These are phyloP conservation scores for Geum urbanum DNA, from an alignment of 306 rosid genomes.

Conservation along the genomic window DNA sequence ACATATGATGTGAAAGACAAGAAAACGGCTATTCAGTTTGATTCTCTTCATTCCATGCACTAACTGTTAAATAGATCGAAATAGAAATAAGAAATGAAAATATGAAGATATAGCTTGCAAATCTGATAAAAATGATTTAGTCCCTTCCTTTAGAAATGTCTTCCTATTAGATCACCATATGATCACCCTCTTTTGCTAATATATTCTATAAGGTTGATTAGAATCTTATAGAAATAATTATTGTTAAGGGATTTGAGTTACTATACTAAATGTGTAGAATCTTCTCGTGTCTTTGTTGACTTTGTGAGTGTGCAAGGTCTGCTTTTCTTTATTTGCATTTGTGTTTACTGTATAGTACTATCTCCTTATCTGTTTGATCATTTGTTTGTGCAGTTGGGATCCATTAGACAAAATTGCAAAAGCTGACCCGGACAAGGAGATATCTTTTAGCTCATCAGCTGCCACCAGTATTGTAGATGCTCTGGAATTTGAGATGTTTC, in stretches of 20 bases:
- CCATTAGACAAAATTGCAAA: constrained; percentile 34
- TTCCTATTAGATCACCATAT: no score
- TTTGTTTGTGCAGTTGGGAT: constrained; percentile 41
- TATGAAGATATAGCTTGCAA: no score
- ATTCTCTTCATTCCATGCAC: background rate
- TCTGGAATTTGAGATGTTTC: constrained; percentile 44
- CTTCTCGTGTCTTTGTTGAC: background rate
- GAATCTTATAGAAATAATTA: background rate
- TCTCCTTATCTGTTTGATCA: constrained; percentile 1
- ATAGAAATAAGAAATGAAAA: no score
- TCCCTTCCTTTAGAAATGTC: no score
- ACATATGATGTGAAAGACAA: background rate
- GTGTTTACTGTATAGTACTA: background rate
- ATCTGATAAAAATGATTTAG: no score
- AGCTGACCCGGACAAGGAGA: constrained; percentile 46
- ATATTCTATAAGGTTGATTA: no score
- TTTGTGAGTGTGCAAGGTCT: background rate
- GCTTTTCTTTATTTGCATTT: background rate
- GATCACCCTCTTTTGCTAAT: no score
- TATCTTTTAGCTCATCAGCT: constrained; percentile 38
- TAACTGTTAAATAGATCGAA: background rate
- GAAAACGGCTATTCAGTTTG: background rate
- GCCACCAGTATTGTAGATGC: constrained; percentile 28
- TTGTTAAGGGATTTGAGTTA: background rate
- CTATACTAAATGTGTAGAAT: background rate